A percentile compares a stretch with the other conserved stretches of the same genome.
phyloP scores from a whole-genome alignment of 2,329 filamentous ascomycete species.

The Xylariaceae sp. region DNA sequence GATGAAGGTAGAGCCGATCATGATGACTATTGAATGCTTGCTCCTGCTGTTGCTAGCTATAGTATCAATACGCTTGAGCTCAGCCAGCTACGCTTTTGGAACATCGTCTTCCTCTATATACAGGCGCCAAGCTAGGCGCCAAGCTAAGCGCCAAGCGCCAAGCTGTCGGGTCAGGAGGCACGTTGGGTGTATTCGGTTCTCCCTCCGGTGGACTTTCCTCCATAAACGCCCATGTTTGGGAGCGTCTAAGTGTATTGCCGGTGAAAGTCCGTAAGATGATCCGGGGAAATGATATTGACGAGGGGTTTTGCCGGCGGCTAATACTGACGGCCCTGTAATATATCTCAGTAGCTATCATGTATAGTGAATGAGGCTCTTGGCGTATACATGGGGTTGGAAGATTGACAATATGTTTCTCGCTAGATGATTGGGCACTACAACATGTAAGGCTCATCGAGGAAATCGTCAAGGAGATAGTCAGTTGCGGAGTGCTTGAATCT shows the following conservation, averaged over 20 bases:
- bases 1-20: slow-evolving; percentile 39
- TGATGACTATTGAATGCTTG: slow-evolving; percentile 12
- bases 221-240: slow-evolving; percentile 22
- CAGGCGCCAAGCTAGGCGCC: slow-evolving; percentile 3
- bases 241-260: slow-evolving; percentile 22
- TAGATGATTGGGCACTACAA: too few relatives aligned
- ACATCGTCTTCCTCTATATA: slow-evolving; percentile 18
- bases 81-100: slow-evolving; percentile 13
- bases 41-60: slow-evolving; percentile 9
- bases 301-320: slow-evolving; percentile 28
- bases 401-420: too few relatives aligned
- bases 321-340: slow-evolving; percentile 9
- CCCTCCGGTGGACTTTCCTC: background rate
- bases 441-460: too few relatives aligned
- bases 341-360: too few relatives aligned
- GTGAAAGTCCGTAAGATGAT: slow-evolving; percentile 4
- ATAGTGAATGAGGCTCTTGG: too few relatives aligned
- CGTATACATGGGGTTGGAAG: too few relatives aligned
- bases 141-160: background rate
- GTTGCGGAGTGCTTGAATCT: too few relatives aligned
- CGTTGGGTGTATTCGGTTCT: background rate
- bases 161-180: background rate
- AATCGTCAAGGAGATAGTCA: too few relatives aligned
- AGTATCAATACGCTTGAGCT: slow-evolving; percentile 4
- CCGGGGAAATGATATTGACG: slow-evolving; percentile 18